Conservation (phyloP, 2,329 filamentous ascomycete genomes). For the Capronia coronata region DNA sequence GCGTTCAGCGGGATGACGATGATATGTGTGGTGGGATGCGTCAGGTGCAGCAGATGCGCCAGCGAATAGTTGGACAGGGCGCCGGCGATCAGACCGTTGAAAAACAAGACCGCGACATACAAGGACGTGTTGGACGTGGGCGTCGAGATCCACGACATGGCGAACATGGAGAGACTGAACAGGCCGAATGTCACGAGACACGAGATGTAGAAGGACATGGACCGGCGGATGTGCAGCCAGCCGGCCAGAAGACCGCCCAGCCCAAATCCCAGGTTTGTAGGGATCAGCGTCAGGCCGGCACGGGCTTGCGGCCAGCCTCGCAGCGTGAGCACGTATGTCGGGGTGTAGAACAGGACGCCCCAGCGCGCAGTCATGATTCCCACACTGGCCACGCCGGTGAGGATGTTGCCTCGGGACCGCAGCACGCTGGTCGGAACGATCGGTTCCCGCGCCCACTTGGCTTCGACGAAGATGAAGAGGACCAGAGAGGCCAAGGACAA, state of each 20-base stretch:
- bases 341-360: conserved; percentile 73
- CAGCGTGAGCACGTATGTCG: conserved; percentile 72
- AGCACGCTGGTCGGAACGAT: conserved; percentile 69
- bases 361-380: conserved; percentile 76
- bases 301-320: conserved; percentile 61
- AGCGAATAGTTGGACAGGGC: conserved; percentile 73
- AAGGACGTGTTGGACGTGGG: conserved; percentile 48
- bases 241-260: conserved; percentile 67
- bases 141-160: conserved; percentile 52
- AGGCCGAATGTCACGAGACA: conserved; percentile 54
- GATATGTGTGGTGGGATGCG: conserved; percentile 60
- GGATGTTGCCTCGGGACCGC: conserved; percentile 60
- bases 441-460: conserved; percentile 58
- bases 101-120: conserved; percentile 47
- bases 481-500: conserved; percentile 55
- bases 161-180: conserved; percentile 56
- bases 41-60: conserved; percentile 70
- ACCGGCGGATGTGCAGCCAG: conserved; percentile 65
- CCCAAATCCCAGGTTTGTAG: conserved; percentile 75
- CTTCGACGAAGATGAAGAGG: conserved; percentile 56
- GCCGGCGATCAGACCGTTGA: conserved; percentile 67
- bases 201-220: conserved; percentile 65
- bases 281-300: conserved; percentile 69
- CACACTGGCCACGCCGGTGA: conserved; percentile 68
- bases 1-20: conserved; percentile 68